Evolutionary conservation across 495 filamentous ascomycete species (phyloP).

Genomic region (Aspergillus bertholletiae): DNA sequence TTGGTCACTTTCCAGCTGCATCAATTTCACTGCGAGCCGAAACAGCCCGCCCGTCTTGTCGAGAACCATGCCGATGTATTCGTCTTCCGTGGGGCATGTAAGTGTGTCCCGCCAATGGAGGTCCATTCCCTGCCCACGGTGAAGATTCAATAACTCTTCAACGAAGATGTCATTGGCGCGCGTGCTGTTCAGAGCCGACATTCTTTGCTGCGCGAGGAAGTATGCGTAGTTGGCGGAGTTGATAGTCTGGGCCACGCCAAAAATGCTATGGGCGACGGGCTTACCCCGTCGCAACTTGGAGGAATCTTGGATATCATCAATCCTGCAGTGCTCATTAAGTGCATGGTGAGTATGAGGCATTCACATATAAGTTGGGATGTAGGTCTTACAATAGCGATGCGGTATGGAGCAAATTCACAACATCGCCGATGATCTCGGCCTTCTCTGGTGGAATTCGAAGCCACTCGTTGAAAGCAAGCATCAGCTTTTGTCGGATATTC

Average conservation of each 20-base stretch:
- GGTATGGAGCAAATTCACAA: constrained; percentile 91
- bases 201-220: constrained; percentile 80
- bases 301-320: constrained; percentile 92
- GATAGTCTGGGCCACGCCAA: constrained; percentile 92
- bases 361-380: not conserved
- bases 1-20: constrained; percentile 89
- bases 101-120: constrained; percentile 95
- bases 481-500: constrained; percentile 80
- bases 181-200: constrained; percentile 71
- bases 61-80: constrained; percentile 97
- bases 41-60: constrained; percentile 98
- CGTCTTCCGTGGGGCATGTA: constrained; percentile 89
- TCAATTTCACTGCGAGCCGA: constrained; percentile 87
- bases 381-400: constrained; percentile 69
- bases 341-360: not conserved
- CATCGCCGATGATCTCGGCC: constrained; percentile 77
- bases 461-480: constrained; percentile 89
- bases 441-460: constrained; percentile 77
- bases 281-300: constrained; percentile 81
- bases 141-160: constrained; percentile 88
- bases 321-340: constrained; percentile 33
- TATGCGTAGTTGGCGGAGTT: constrained; percentile 98
- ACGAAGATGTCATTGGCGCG: constrained; percentile 72
- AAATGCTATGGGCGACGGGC: constrained; percentile 92
- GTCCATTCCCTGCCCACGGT: constrained; percentile 96